Conservation (phyloP, 371 early-diverging fungal species). For the Actinomucor elegans region DNA sequence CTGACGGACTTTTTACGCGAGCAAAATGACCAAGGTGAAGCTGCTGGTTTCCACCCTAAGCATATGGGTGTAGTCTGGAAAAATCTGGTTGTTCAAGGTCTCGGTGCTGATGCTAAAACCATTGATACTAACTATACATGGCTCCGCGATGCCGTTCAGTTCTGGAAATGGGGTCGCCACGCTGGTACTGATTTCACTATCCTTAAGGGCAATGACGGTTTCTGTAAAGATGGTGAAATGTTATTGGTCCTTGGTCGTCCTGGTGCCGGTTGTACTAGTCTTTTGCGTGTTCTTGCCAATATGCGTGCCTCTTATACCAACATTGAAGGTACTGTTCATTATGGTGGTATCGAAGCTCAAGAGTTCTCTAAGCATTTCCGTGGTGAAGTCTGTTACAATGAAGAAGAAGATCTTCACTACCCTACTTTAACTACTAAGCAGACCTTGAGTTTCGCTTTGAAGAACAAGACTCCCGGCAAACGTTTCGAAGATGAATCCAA, state of each 20-base stretch:
- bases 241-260: slow-evolving; percentile 60
- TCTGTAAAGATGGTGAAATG: slow-evolving; percentile 61
- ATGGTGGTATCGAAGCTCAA: slow-evolving; percentile 49
- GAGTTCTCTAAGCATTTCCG: slow-evolving; percentile 44
- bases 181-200: slow-evolving; percentile 38
- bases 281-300: slow-evolving; percentile 55
- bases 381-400: slow-evolving; percentile 55
- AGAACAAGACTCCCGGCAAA: slow-evolving; percentile 53
- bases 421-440: slow-evolving; percentile 56
- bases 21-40: slow-evolving; percentile 18
- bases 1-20: slow-evolving; percentile 28
- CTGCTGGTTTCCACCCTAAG: slow-evolving; percentile 44
- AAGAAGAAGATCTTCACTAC: slow-evolving; percentile 59
- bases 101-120: slow-evolving; percentile 38
- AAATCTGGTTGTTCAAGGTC: slow-evolving; percentile 46
- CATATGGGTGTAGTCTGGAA: slow-evolving; percentile 53
- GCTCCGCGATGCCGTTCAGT: slow-evolving; percentile 20
- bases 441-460: slow-evolving; percentile 54
- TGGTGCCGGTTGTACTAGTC: slow-evolving; percentile 57
- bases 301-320: slow-evolving; percentile 46
- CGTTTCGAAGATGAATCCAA: slow-evolving; percentile 37
- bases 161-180: slow-evolving; percentile 38
- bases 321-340: slow-evolving; percentile 43
- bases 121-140: slow-evolving; percentile 28
- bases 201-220: slow-evolving; percentile 45